These are phyloP conservation scores for Paulownia fortunei DNA, from an alignment of 257 asterid species.

Conservation along the genomic window DNA sequence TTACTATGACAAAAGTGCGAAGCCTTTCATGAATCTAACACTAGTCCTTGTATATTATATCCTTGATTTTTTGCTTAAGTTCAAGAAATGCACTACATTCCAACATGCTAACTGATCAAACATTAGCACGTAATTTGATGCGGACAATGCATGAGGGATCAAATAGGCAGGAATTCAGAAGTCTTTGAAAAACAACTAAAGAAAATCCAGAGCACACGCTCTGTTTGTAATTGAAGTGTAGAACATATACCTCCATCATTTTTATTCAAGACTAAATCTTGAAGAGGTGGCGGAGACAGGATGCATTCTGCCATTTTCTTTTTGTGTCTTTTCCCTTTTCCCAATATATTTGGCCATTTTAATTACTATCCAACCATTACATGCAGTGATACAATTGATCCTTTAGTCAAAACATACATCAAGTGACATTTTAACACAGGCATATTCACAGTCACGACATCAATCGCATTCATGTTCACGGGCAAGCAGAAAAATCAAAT, in stretches of 20 bases:
- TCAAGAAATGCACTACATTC: not conserved
- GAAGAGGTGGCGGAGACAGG: not conserved
- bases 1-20: too few relatives aligned
- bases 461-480: not conserved
- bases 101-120: not conserved
- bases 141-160: not conserved
- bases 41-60: not conserved
- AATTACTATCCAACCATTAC: not conserved
- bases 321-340: not conserved
- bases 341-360: not conserved
- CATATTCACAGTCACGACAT: constrained; percentile 13
- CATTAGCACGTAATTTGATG: not conserved
- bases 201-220: not conserved
- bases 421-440: not conserved
- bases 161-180: not conserved
- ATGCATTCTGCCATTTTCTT: not conserved
- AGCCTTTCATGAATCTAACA: not conserved
- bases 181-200: not conserved
- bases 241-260: not conserved
- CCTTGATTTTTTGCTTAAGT: not conserved
- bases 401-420: constrained; percentile 9
- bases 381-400: constrained; percentile 6
- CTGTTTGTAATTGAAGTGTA: not conserved
- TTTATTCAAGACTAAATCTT: not conserved
- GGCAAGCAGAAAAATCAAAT: not conserved